A percentile compares a stretch with the other conserved stretches of the same genome.
phyloP scores from a whole-genome alignment of 805 yeast species.

The Metschnikowia aberdeeniae region DNA sequence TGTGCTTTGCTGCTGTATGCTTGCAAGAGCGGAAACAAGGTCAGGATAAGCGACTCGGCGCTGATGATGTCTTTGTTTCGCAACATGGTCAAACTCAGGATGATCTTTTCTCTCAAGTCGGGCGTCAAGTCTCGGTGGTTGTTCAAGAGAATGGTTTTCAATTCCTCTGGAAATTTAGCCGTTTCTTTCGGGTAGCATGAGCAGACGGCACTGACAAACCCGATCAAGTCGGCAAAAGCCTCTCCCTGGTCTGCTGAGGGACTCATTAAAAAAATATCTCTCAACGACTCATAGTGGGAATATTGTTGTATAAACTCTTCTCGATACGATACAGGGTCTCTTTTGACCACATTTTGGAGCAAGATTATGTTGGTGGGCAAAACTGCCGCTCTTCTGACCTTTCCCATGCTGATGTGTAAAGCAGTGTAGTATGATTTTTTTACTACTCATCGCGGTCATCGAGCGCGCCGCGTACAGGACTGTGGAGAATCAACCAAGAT shows the following conservation, averaged over 20 bases:
- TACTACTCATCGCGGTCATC: conserved; percentile 15
- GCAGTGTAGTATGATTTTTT: conserved; percentile 2
- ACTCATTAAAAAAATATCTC: conserved; percentile 80
- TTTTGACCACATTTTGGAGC: conserved; percentile 84
- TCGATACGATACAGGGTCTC: conserved; percentile 91
- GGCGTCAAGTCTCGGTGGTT: conserved; percentile 80
- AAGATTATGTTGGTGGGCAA: conserved; percentile 89
- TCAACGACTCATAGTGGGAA: conserved; percentile 83
- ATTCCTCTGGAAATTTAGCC: conserved; percentile 74
- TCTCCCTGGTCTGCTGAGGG: conserved; percentile 43
- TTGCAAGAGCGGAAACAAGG: conserved; percentile 79
- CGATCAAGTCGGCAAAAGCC: conserved; percentile 75
- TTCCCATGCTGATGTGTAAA: conserved; percentile 50
- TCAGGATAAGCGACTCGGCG: conserved; percentile 77
- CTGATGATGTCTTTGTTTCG: conserved; percentile 77
- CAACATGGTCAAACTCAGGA: conserved; percentile 84
- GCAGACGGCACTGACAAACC: conserved; percentile 90
- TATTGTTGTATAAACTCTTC: conserved; percentile 94
- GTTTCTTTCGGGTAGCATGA: conserved; percentile 88
- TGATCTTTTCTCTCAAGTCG: conserved; percentile 87
- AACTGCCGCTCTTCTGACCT: conserved; percentile 85
- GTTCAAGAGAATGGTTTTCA: conserved; percentile 60
- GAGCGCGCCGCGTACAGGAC: conserved; percentile 4
- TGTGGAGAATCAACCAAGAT: neutral
- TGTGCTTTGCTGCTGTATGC: conserved; percentile 49